Evolutionary conservation across 345 rosid species (phyloP), one percentile per base, ranked within the genome.

Genomic region (Arabidopsis suecica): DNA sequence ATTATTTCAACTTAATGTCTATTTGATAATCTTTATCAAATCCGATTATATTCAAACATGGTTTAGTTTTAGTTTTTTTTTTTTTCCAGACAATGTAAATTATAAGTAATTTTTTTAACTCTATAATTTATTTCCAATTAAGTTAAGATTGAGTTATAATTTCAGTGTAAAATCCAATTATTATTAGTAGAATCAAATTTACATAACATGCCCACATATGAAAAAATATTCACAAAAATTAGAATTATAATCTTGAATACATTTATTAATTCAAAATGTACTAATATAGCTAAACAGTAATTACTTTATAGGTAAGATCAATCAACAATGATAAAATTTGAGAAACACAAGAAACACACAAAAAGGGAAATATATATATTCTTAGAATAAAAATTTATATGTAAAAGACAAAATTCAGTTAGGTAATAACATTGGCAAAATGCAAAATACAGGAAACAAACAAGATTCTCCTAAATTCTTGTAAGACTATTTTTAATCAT

Each of bases 381-480:
- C 34, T 62, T 20, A 41, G 8, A 20, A 41, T 8, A 36, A 34
- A 4, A 4, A 57, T 53, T 3, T 10, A 47, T 16, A 42, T 7
- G 20, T 11, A 1, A 14, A 61, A 28, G 53, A 40, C 41, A 61
- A 20, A 41, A 23, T 41, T 18, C 53, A 62, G 69, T 16, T 8
- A 30, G 62, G 18, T 7, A 38, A 7, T 34, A 44, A 47, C 22
- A 61, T 4, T 59, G 6, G 34, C 34, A 49, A 53, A 18, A 55
- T 22, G 1, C n/a, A 61, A 60, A 60, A 71, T 45, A 28, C 3
- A 62, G 66, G 66, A 41, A 68, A 50, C 44, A 33, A 41, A 42
- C 48, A 20, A 51, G 74, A 41, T 68, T 49, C 41, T 56, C 50
- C 57, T 48, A 47, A 50, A 37, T 30, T 66, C 20, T 68, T 2